Conservation (phyloP, 148 eudicot genomes). For the Oxyria digyna region DNA sequence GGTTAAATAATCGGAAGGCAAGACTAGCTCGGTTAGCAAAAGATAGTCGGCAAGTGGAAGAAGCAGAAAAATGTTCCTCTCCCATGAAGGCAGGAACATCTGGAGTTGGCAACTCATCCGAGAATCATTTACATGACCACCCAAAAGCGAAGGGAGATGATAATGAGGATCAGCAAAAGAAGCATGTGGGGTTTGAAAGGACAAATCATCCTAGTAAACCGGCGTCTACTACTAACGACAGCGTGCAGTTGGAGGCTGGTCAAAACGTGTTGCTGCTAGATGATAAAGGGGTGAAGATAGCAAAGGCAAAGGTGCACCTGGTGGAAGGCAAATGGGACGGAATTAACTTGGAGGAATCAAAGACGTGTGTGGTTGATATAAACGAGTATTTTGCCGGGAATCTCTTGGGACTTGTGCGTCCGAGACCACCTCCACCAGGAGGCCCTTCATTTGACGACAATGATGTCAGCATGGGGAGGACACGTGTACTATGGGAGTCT, state of each 20-base stretch:
- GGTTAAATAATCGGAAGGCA: conserved; percentile 92
- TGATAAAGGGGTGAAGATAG: conserved; percentile 47
- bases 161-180: conserved; percentile 9
- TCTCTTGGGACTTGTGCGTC: conserved; percentile 37
- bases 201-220: not conserved
- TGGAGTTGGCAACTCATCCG: conserved; percentile 23
- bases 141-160: conserved; percentile 12
- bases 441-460: conserved; percentile 47
- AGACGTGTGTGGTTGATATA: conserved; percentile 67
- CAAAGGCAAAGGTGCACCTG: conserved; percentile 60
- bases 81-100: conserved; percentile 39
- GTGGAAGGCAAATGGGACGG: conserved; percentile 55
- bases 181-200: conserved; percentile 16
- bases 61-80: conserved; percentile 28
- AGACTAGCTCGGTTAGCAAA: conserved; percentile 74
- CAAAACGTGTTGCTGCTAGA: conserved; percentile 48
- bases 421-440: conserved; percentile 30
- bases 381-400: conserved; percentile 35
- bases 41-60: conserved; percentile 39
- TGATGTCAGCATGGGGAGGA: conserved; percentile 35
- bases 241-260: conserved; percentile 34
- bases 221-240: not conserved
- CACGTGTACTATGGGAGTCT: conserved; percentile 61
- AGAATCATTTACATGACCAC: conserved; percentile 18
- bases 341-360: conserved; percentile 38